Evolutionary conservation across 768 basidiomycete genomes (phyloP), one percentile per base, ranked within the genome.

Genomic region (Tylopilus intermedius): DNA sequence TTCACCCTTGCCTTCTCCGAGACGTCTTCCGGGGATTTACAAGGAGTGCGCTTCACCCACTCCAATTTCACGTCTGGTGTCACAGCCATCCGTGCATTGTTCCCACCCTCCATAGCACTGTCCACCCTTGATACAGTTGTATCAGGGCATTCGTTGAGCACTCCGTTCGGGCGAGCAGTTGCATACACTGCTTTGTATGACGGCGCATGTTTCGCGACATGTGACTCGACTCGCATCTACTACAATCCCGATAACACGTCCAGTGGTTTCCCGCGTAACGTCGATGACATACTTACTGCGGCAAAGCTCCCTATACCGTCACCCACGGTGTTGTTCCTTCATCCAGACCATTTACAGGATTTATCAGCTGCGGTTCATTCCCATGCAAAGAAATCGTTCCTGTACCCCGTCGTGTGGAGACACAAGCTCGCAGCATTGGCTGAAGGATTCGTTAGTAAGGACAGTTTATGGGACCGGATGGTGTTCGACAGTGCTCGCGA

Each of bases 61-160:
- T 79, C 88, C 66, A 93, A 92, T 58, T 64, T 95, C 53, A 94
- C 91, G 2, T 90, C 94, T 4, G 94, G 90, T 32, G 86, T 94
- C n/a, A 82, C 90, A 0, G 88, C 87, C 3, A 73, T 82, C 22
- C 83, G 88, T 33, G 80, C 83, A 5, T 65, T 94, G 21, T 81
- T 95, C 59, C 92, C 94, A 2, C 72, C 82, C 9, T 79, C 87
- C 22, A 81, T 82, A 60, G 73, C 81, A 11, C 60, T 92, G 39
- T 81, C 86, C 5, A 71, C 83, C 6, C 67, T 86, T 47, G 94
- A 96, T 67, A 88, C 86, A 7, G 72, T 97, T 32, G 76, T 86
- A 10, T 94, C 90, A 24, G 79, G 80, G 2, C 81, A 90, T 63
- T 75, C 86, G 2, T 64, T 96, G 49, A 80, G 83, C 51, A 83